Conservation (phyloP, 73 alveolate species). For the Paramecium primaurelia region DNA sequence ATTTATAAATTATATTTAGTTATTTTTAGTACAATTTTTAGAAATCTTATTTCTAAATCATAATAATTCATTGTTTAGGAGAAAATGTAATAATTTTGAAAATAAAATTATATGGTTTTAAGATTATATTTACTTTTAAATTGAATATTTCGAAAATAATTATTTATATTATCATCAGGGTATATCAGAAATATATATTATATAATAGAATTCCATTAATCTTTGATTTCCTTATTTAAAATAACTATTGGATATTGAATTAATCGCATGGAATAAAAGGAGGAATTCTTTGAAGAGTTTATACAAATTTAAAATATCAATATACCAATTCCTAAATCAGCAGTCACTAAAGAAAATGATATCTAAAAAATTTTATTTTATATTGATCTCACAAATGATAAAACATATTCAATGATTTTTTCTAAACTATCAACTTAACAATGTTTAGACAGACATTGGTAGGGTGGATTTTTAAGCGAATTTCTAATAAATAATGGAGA, state of each 20-base stretch:
- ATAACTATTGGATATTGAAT: neutral
- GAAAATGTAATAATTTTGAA: too few relatives aligned
- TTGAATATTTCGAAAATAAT: neutral
- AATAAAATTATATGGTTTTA: too few relatives aligned
- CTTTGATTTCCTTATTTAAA: too few relatives aligned
- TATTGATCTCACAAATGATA: neutral
- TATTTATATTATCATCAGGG: too few relatives aligned
- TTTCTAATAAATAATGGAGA: neutral
- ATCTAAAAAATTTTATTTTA: neutral
- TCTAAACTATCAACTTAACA: neutral
- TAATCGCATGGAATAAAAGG: neutral
- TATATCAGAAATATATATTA: too few relatives aligned
- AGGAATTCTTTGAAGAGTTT: neutral
- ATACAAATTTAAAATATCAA: neutral
- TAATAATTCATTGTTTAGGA: too few relatives aligned
- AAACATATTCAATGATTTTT: neutral
- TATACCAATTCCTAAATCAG: neutral
- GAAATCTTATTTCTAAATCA: neutral
- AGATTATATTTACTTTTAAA: too few relatives aligned
- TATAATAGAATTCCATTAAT: neutral
- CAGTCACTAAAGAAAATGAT: neutral
- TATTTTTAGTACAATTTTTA: too few relatives aligned
- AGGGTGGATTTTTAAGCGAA: neutral
- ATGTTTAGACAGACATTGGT: neutral
- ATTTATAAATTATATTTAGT: neutral